Conservation (phyloP, 208 protist species). For the Angomonas ambiguus region DNA sequence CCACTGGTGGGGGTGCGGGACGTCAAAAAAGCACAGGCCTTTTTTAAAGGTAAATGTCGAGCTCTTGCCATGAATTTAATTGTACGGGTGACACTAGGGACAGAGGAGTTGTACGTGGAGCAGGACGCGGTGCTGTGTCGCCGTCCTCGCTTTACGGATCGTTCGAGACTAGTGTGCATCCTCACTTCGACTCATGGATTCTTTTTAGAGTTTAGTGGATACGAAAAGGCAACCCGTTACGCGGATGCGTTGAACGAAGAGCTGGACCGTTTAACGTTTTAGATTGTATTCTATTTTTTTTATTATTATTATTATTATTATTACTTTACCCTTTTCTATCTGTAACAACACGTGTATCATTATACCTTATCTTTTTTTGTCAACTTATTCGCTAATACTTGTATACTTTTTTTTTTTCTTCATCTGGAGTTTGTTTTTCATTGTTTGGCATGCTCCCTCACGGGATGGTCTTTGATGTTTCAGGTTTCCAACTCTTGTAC, state of each 20-base stretch:
- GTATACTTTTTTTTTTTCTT: slow-evolving; percentile 1
- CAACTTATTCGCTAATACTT: not conserved
- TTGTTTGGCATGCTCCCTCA: no score
- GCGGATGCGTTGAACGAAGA: slow-evolving; percentile 23
- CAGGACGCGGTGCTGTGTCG: slow-evolving; percentile 22
- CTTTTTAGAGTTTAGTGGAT: slow-evolving; percentile 36
- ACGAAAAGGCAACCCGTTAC: slow-evolving; percentile 32
- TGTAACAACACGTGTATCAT: no score
- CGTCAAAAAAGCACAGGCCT: slow-evolving; percentile 21
- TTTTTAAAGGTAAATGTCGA: slow-evolving; percentile 34
- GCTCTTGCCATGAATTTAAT: slow-evolving; percentile 21
- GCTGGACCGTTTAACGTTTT: slow-evolving; percentile 3
- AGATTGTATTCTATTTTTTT: not conserved
- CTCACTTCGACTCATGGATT: slow-evolving; percentile 46
- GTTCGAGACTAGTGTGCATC: slow-evolving; percentile 40
- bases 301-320: not conserved
- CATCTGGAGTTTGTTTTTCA: no score
- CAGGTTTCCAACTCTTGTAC: no score
- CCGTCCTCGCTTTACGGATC: slow-evolving; percentile 23
- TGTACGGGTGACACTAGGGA: slow-evolving; percentile 41
- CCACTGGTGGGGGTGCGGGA: slow-evolving; percentile 24
- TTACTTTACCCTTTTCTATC: not conserved
- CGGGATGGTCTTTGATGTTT: no score
- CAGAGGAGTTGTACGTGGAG: slow-evolving; percentile 27
- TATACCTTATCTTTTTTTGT: not conserved